phyloP scores from a whole-genome alignment of 2,329 filamentous ascomycete genomes.

The Colletotrichum sp. region DNA sequence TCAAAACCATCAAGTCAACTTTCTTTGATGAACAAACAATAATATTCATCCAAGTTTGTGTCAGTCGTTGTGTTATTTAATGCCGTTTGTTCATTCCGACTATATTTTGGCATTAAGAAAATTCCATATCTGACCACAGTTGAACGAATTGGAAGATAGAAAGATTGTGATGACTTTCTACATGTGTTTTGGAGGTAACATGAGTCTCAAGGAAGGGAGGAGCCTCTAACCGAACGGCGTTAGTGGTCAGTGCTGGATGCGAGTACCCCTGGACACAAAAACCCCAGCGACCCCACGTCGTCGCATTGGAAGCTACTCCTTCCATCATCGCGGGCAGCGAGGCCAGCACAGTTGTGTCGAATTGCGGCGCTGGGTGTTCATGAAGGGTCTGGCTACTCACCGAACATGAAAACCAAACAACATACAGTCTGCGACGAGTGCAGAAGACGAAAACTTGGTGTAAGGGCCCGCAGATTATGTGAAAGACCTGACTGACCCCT shows the following conservation, averaged over 20 bases:
- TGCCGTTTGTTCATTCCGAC: too few species aligned
- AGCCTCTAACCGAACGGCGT: background rate
- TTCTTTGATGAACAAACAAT: background rate
- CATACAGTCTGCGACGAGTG: background rate
- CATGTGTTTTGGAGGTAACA: background rate
- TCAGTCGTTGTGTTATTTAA: rapidly evolving
- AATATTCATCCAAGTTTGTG: background rate
- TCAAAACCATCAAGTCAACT: background rate
- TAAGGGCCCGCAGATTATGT: background rate
- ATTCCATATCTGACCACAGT: rapidly evolving
- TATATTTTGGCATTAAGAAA: too few species aligned
- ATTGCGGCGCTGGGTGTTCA: background rate
- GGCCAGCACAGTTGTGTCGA: background rate
- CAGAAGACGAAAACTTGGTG: background rate
- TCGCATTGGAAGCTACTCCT: background rate
- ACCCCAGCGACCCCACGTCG: background rate
- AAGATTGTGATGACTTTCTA: background rate
- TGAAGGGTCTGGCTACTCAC: background rate
- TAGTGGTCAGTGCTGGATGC: background rate
- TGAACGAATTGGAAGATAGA: background rate
- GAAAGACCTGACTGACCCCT: background rate
- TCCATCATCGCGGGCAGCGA: background rate
- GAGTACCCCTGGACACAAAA: background rate
- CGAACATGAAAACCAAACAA: background rate
- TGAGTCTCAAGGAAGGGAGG: background rate